phyloP scores from a whole-genome alignment of 164 flowering plant genomes.

The Sedum album region DNA sequence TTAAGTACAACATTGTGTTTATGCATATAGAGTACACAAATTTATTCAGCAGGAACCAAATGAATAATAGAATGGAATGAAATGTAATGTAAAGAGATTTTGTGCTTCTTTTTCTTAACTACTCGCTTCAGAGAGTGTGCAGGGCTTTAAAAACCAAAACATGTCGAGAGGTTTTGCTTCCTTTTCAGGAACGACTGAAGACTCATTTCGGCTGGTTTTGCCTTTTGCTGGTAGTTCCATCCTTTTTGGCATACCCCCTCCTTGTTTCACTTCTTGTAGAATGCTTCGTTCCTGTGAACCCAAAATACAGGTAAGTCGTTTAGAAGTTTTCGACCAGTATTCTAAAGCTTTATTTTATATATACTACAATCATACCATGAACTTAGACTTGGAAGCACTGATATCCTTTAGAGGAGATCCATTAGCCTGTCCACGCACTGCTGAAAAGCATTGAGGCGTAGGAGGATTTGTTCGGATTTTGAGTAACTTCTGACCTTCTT shows the following conservation, averaged over 20 bases:
- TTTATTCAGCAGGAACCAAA: not conserved
- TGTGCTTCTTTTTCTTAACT: not conserved
- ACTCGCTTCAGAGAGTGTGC: slow-evolving; percentile 30
- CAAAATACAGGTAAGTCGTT: not conserved
- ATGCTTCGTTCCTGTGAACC: slow-evolving; percentile 34
- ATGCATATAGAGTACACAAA: not conserved
- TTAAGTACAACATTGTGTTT: not conserved
- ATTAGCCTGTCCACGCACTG: slow-evolving; percentile 19
- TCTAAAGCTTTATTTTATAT: not conserved
- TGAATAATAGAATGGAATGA: not conserved
- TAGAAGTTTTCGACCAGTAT: not conserved
- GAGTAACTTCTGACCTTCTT: slow-evolving; percentile 26
- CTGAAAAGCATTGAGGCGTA: slow-evolving; percentile 69
- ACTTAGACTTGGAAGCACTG: slow-evolving; percentile 30
- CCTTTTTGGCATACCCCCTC: slow-evolving; percentile 18
- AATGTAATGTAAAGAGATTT: not conserved
- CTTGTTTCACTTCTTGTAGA: slow-evolving; percentile 35
- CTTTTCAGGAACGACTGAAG: slow-evolving; percentile 15
- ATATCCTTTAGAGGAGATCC: slow-evolving; percentile 14
- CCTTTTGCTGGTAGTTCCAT: slow-evolving; percentile 9
- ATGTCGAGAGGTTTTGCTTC: slow-evolving; percentile 40
- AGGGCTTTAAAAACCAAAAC: slow-evolving; percentile 74
- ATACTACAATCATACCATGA: slow-evolving; percentile 23
- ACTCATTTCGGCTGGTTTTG: slow-evolving; percentile 9
- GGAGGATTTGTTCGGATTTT: slow-evolving; percentile 64